phyloP scores from a whole-genome alignment of 139 green algal genomes.

The Chlamydomonas incerta region DNA sequence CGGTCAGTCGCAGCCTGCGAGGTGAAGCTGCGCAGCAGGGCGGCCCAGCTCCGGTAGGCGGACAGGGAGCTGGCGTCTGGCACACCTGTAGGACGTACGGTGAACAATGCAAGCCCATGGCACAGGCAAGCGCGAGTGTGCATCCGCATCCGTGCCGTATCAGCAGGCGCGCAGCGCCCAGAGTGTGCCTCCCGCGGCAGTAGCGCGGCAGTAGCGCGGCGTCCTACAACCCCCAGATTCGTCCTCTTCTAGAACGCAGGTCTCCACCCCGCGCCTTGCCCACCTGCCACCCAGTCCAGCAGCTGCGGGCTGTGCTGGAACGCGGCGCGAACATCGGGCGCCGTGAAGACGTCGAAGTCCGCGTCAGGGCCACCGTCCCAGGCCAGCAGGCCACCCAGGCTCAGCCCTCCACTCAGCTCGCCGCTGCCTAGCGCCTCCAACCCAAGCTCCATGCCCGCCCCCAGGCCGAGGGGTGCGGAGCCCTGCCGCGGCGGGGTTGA shows the following conservation, averaged over 20 bases:
- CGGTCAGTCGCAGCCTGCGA: neutral
- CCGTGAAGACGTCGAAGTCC: conserved; percentile 23
- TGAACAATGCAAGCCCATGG: no score
- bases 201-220: neutral
- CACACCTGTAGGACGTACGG: no score
- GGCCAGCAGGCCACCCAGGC: neutral
- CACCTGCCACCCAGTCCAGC: conserved; percentile 24
- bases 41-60: neutral
- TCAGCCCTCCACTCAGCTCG: no score
- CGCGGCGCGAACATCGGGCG: conserved; percentile 17
- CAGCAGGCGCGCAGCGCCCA: no score
- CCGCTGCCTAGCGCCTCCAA: neutral
- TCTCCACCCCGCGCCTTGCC: no score
- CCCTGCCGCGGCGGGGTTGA: neutral
- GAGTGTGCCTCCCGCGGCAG: no score
- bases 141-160: no score
- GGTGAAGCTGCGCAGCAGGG: neutral
- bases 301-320: neutral
- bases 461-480: neutral
- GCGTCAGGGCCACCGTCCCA: neutral
- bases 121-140: no score
- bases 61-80: neutral
- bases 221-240: neutral
- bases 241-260: no score
- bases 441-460: no score